These are phyloP conservation scores for Fraxinus velutina DNA, from an alignment of 305 asterid genomes.

Conservation along the genomic window DNA sequence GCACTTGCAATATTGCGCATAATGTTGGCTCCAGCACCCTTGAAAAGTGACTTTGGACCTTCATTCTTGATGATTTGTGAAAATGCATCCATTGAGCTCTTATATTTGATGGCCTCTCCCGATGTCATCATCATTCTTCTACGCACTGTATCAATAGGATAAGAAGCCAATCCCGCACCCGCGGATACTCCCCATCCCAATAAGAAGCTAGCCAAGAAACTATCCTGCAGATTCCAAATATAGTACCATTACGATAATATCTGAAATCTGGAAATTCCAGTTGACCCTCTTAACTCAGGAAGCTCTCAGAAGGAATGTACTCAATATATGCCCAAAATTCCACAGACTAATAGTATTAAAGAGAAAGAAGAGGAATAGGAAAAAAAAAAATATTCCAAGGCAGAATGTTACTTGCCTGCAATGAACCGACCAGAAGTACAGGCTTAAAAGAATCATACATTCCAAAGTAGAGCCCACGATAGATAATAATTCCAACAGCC, in stretches of 20 bases:
- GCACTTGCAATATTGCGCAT: constrained; percentile 63
- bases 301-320: background rate
- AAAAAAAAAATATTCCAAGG: background rate
- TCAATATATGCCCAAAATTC: background rate
- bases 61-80: constrained; percentile 49
- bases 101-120: constrained; percentile 60
- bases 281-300: background rate
- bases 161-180: constrained; percentile 59
- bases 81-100: constrained; percentile 54
- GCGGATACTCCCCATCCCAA: constrained; percentile 56
- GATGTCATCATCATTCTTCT: constrained; percentile 82
- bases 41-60: constrained; percentile 51
- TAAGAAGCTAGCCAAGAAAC: constrained; percentile 56
- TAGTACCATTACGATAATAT: background rate
- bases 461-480: constrained; percentile 64
- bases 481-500: constrained; percentile 56
- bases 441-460: constrained; percentile 68
- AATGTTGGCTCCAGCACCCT: constrained; percentile 65
- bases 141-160: constrained; percentile 53
- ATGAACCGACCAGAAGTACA: constrained; percentile 42
- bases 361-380: background rate
- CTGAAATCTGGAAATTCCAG: background rate
- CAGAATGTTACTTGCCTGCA: constrained; percentile 39
- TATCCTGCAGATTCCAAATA: constrained; percentile 37
- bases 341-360: background rate